Evolutionary conservation across 2,329 filamentous ascomycete genomes (phyloP).

Genomic region (Fusarium keratoplasticum): DNA sequence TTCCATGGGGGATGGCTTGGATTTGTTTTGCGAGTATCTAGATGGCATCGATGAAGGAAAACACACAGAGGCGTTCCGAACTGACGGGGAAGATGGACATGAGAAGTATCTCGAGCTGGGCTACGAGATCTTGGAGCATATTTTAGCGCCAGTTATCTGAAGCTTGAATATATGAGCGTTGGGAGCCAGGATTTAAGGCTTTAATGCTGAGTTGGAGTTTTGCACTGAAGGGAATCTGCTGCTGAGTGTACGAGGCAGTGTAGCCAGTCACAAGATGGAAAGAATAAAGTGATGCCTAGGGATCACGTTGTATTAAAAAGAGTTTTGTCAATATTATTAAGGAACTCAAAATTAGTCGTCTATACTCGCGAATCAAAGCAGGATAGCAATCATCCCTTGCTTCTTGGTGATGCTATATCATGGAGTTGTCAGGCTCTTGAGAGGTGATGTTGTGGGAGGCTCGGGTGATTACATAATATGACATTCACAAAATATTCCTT

Average conservation of each 20-base stretch:
- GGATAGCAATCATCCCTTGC: neutral
- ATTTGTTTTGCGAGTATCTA: constrained; percentile 62
- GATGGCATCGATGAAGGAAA: constrained; percentile 60
- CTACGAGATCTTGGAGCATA: constrained; percentile 66
- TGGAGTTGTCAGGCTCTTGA: neutral
- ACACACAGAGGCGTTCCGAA: constrained; percentile 51
- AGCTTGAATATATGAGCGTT: neutral
- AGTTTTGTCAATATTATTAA: neutral
- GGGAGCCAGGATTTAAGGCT: neutral
- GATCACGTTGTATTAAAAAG: neutral
- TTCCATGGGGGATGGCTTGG: constrained; percentile 45
- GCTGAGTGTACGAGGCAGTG: too few species aligned
- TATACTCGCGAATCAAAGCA: neutral
- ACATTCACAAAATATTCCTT: constrained; percentile 42
- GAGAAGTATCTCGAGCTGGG: constrained; percentile 59
- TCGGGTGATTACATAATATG: constrained; percentile 45
- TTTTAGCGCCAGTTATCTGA: constrained; percentile 63
- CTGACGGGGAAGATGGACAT: constrained; percentile 33
- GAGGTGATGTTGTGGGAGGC: neutral
- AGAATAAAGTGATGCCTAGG: neutral
- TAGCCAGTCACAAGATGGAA: neutral
- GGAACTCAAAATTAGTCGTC: neutral
- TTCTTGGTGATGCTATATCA: neutral
- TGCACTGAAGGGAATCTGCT: neutral
- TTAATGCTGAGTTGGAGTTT: neutral